Evolutionary conservation across 176 grass and related monocot species (phyloP).

Genomic region (Bromus sterilis): DNA sequence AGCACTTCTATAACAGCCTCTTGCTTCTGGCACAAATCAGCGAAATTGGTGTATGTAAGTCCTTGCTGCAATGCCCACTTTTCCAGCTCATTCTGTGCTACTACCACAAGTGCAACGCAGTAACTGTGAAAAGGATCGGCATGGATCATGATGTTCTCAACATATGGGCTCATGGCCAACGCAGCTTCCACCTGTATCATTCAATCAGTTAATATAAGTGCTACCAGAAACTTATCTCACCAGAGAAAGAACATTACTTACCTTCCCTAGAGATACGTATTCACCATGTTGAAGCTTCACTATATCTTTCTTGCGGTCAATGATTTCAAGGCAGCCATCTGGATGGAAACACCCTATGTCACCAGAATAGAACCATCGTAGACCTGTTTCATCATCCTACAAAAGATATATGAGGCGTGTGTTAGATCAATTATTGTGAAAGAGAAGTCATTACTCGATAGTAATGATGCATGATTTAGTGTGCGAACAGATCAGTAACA

Average conservation of each 20-base stretch:
- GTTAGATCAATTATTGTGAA: constrained; percentile 12
- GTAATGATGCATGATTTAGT: neutral
- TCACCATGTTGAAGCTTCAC: constrained; percentile 98
- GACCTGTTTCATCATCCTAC: constrained; percentile 75
- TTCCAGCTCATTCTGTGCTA: constrained; percentile 53
- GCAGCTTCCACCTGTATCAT: constrained; percentile 71
- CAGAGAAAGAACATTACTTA: constrained; percentile 21
- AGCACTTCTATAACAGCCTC: constrained; percentile 85
- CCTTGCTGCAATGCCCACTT: constrained; percentile 61
- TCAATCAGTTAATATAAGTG: constrained; percentile 14
- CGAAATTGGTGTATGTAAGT: constrained; percentile 43
- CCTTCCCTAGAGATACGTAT: constrained; percentile 98
- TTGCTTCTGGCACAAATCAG: constrained; percentile 73
- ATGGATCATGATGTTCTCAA: constrained; percentile 89
- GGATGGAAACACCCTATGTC: constrained; percentile 84
- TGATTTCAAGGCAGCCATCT: constrained; percentile 94
- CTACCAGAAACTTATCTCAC: neutral
- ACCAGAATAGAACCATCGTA: constrained; percentile 94
- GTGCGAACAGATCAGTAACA: neutral
- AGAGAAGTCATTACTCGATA: neutral
- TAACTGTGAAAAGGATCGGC: constrained; percentile 82
- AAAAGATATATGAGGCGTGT: constrained; percentile 7
- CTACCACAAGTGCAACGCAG: constrained; percentile 78
- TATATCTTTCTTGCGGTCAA: constrained; percentile 97
- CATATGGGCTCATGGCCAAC: constrained; percentile 66